Conservation (phyloP, 2,329 filamentous ascomycete genomes). For the Fusarium fracticaudum region DNA sequence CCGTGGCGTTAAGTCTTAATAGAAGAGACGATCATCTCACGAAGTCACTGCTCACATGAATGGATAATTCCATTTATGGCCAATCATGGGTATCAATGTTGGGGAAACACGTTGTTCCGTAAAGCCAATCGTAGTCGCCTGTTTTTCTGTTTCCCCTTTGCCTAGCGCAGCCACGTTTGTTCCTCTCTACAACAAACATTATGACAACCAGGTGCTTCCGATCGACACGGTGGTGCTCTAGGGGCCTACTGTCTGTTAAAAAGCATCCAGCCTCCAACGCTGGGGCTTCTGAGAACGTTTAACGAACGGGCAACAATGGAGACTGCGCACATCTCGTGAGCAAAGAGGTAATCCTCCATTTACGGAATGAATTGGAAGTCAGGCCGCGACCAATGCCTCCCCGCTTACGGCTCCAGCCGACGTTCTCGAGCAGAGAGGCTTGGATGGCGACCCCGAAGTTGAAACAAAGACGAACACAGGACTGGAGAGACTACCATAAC, state of each 20-base stretch:
- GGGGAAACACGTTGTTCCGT: constrained; percentile 15
- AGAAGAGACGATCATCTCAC: constrained; percentile 9
- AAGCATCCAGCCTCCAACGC: constrained; percentile 26
- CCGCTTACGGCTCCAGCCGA: constrained; percentile 5
- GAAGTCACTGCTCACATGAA: background rate
- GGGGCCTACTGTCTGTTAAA: constrained; percentile 7
- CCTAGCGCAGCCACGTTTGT: constrained; percentile 16
- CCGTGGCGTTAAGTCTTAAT: constrained; percentile 26
- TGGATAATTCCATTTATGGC: background rate
- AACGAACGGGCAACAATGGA: constrained; percentile 8
- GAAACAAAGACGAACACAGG: constrained; percentile 1
- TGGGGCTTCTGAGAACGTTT: constrained; percentile 14
- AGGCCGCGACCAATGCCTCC: constrained; percentile 1
- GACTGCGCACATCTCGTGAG: background rate
- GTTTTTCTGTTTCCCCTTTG: background rate
- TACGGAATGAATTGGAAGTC: background rate
- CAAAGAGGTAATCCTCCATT: background rate
- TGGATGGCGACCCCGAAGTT: constrained; percentile 18
- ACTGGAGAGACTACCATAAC: background rate
- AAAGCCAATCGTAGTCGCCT: constrained; percentile 4
- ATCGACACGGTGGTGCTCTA: constrained; percentile 10
- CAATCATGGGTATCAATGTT: background rate
- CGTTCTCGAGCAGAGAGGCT: constrained; percentile 29
- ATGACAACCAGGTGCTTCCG: constrained; percentile 6
- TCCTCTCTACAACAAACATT: constrained; percentile 17